Evolutionary conservation across 192 early-diverging fungal species (phyloP).

Genomic region (Podila minutissima): DNA sequence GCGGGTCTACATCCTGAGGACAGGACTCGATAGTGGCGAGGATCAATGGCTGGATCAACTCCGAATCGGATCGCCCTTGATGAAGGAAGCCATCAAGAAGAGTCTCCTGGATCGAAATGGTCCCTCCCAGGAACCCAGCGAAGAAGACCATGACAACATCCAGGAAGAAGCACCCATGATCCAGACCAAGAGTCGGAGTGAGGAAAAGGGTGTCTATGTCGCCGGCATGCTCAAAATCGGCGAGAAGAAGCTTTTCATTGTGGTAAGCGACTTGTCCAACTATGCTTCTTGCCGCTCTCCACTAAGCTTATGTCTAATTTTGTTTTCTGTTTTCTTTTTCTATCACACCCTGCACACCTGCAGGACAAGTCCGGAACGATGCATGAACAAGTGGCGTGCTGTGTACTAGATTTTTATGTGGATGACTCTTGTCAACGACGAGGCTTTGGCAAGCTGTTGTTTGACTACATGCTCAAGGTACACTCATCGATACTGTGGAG

Average conservation of each 20-base stretch:
- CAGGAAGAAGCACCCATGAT: neutral
- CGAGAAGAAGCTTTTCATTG: constrained; percentile 51
- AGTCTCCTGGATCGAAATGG: constrained; percentile 12
- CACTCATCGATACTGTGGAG: neutral
- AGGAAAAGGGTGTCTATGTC: constrained; percentile 43
- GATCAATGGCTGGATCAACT: constrained; percentile 45
- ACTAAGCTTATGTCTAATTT: neutral
- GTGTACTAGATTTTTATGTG: constrained; percentile 54
- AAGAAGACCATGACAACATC: neutral
- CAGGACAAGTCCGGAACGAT: constrained; percentile 46
- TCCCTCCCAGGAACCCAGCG: neutral
- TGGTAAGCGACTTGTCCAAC: constrained; percentile 22
- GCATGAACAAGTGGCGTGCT: constrained; percentile 50
- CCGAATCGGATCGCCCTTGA: constrained; percentile 29
- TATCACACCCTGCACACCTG: neutral
- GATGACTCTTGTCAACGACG: constrained; percentile 44
- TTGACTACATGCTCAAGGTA: constrained; percentile 53
- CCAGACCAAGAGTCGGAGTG: constrained; percentile 9
- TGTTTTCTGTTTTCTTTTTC: neutral
- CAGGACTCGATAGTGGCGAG: constrained; percentile 37
- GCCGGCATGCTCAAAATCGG: constrained; percentile 57
- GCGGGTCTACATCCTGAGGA: constrained; percentile 47
- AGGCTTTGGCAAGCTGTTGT: constrained; percentile 48
- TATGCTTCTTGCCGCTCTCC: neutral
- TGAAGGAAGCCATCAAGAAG: constrained; percentile 22